Evolutionary conservation across 2,329 filamentous ascomycete species (phyloP).

Genomic region (Exophiala bonariae): DNA sequence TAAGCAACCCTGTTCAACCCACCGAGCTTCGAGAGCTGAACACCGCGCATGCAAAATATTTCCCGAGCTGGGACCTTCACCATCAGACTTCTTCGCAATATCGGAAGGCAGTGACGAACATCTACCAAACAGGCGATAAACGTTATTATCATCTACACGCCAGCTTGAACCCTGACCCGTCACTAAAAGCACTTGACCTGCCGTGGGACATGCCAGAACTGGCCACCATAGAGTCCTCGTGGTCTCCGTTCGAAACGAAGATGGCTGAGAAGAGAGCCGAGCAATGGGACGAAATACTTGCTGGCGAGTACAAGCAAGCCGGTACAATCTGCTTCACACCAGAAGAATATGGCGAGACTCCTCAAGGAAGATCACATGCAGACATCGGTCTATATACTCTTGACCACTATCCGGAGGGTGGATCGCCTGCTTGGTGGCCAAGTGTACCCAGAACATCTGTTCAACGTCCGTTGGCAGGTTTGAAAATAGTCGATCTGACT

Average conservation of each 20-base stretch:
- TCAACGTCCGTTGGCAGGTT: slow-evolving; percentile 42
- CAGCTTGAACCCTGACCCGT: slow-evolving; percentile 44
- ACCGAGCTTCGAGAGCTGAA: slow-evolving; percentile 6
- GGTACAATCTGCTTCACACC: slow-evolving; percentile 39
- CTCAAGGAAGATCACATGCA: slow-evolving; percentile 43
- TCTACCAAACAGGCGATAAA: too few relatives aligned
- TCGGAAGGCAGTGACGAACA: too few relatives aligned
- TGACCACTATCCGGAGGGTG: slow-evolving; percentile 16
- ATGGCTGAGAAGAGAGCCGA: slow-evolving; percentile 33
- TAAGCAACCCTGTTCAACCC: neutral
- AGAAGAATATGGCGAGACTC: slow-evolving; percentile 38
- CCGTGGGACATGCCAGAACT: slow-evolving; percentile 30
- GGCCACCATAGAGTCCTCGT: slow-evolving; percentile 30
- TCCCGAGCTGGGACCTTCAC: slow-evolving; percentile 12
- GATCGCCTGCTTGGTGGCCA: slow-evolving; percentile 11
- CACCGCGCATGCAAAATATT: slow-evolving; percentile 2
- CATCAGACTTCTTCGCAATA: too few relatives aligned
- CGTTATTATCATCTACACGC: slow-evolving; percentile 14
- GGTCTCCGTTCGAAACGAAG: slow-evolving; percentile 33
- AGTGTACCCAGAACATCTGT: slow-evolving; percentile 27
- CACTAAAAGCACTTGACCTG: slow-evolving; percentile 36
- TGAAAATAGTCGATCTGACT: slow-evolving; percentile 51
- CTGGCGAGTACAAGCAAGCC: slow-evolving; percentile 38
- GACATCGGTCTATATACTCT: slow-evolving; percentile 43
- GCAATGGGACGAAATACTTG: slow-evolving; percentile 31